Base-by-base conservation (phyloP, 768 basidiomycete species). In the Macrolepiota albuminosa region DNA sequence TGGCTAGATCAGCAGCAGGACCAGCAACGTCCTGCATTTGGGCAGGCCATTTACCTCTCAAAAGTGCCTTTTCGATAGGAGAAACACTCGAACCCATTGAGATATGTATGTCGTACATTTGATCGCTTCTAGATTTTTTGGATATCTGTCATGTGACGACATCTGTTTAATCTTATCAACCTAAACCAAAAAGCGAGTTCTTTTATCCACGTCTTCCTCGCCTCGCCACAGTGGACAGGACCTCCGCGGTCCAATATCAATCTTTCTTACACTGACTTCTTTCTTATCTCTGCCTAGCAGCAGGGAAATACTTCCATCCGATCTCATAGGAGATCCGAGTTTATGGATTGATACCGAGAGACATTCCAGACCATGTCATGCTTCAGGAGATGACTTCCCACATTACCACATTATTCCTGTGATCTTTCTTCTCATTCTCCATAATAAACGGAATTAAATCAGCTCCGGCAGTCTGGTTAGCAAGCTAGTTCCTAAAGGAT, bases 21-120 rank as follows among this genome's bases (percentile, higher is more conserved):
- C 62, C 58, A 2, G 63, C 9, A 34, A 67, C 51, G 33, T 70
- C 68, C 5, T 73, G 46, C 14, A 65, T 62, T 26, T 64, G 54
- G 2, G 61, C 50, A 49, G 77, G 70, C 74, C 79, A 80, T 66
- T 68, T 67, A 4, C 86, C 86, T 45, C 70, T 70, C n/a, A 91
- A 71, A 21, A 91, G 74, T 40, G 81, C 78, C 63, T 76, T 83
- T 71, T 91, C 83, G 59, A 88, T 68, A 48, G 68, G 54, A 39
- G 63, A 52, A 67, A 70, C 56, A 60, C 65, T 61, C 56, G 63
- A 51, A 57, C 60, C 64, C 69, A 71, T 71, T 46, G 58, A 24
- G 43, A 47, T 57, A 21, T 21, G 58, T 57, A 21, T 21, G 58
- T 47, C 24, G 40, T 48, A 18, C 21, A 56, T 21, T 3, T 43